These are phyloP conservation scores for Cenchrus purpureus DNA, from an alignment of 176 grass and related monocot genomes.

Conservation along the genomic window DNA sequence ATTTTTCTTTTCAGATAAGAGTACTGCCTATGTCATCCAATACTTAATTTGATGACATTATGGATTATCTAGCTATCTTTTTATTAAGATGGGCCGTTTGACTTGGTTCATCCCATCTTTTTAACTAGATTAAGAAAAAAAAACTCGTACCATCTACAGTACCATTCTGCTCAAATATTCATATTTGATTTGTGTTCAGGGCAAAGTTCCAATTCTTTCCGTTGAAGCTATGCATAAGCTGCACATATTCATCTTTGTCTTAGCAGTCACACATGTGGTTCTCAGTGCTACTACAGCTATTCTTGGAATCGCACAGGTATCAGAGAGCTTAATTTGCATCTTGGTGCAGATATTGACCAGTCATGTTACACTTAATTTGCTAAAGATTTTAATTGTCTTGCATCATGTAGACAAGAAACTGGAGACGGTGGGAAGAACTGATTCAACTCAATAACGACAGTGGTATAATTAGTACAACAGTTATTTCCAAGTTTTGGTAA, in stretches of 20 bases:
- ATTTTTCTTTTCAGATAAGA: too few relatives aligned
- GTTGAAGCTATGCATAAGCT: slow-evolving; percentile 73
- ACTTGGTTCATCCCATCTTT: not conserved
- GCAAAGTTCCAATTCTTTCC: slow-evolving; percentile 74
- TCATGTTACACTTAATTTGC: not conserved
- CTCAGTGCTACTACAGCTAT: slow-evolving; percentile 66
- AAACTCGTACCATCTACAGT: not conserved
- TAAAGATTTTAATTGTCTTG: not conserved
- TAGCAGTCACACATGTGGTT: slow-evolving; percentile 78
- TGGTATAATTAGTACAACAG: slow-evolving; percentile 30
- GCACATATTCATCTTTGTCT: slow-evolving; percentile 88
- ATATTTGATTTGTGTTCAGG: slow-evolving; percentile 34
- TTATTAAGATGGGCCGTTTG: not conserved
- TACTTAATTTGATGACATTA: not conserved
- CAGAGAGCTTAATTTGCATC: not conserved
- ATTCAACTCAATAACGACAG: slow-evolving; percentile 45
- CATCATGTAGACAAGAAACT: slow-evolving; percentile 54
- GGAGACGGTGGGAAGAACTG: slow-evolving; percentile 62
- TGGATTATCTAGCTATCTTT: not conserved
- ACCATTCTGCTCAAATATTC: not conserved
- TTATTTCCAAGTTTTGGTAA: not conserved
- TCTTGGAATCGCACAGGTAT: slow-evolving; percentile 70
- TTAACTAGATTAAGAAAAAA: not conserved
- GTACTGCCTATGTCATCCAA: not conserved
- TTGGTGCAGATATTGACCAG: not conserved